Conservation (phyloP, 2,329 filamentous ascomycete genomes). For the Diplocarpon rosae region DNA sequence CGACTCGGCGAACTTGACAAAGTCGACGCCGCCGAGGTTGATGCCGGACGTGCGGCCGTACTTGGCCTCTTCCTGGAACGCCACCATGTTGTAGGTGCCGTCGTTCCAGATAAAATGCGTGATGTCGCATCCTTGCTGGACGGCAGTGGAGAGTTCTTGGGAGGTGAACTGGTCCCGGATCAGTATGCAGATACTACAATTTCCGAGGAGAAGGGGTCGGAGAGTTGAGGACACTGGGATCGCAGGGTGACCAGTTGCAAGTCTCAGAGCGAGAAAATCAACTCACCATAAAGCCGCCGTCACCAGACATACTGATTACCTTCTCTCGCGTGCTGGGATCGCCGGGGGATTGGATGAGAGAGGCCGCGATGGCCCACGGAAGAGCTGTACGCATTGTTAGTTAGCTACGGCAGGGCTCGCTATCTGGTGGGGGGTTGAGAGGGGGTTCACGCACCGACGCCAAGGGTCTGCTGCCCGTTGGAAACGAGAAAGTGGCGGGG, state of each 20-base stretch:
- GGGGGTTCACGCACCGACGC: constrained; percentile 27
- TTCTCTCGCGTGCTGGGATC: constrained; percentile 31
- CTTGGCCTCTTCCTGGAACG: constrained; percentile 40
- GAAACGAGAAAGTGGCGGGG: constrained; percentile 36
- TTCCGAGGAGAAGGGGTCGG: no score
- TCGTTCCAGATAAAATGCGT: constrained; percentile 42
- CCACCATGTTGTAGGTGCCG: constrained; percentile 38
- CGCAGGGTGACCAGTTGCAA: no score
- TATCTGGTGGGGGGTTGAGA: neutral
- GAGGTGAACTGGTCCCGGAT: no score
- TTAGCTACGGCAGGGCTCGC: neutral
- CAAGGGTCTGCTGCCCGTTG: constrained; percentile 39
- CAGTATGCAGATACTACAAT: no score
- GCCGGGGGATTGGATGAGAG: constrained; percentile 30
- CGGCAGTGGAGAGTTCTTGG: constrained; percentile 36
- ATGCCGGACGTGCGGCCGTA: constrained; percentile 36
- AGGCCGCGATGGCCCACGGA: constrained; percentile 38
- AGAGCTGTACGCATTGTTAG: constrained; percentile 16
- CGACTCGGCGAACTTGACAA: constrained; percentile 35
- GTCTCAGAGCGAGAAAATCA: no score
- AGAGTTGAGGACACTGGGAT: no score
- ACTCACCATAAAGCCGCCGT: constrained; percentile 40
- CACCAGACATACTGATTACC: constrained; percentile 34
- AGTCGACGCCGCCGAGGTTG: constrained; percentile 36
- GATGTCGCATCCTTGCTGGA: constrained; percentile 36